Evolutionary conservation across 2,329 filamentous ascomycete species (phyloP).

Genomic region (Graphilbum fragrans): DNA sequence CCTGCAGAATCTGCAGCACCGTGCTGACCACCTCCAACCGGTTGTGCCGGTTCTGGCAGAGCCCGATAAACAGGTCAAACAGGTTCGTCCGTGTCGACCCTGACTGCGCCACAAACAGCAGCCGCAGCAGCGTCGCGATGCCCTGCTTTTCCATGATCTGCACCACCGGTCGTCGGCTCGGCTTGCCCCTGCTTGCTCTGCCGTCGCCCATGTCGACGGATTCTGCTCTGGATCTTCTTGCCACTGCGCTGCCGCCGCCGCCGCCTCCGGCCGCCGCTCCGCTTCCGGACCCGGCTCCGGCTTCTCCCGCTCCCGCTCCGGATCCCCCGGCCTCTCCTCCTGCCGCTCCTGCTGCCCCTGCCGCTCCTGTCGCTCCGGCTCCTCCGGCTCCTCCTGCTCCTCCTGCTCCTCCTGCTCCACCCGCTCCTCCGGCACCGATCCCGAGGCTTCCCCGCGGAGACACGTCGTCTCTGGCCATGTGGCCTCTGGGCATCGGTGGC

Average conservation of each 20-base stretch:
- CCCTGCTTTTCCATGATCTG: conserved; percentile 97
- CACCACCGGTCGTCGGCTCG: conserved; percentile 67
- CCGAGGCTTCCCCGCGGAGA: not conserved
- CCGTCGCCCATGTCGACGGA: not conserved
- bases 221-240: not conserved
- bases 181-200: conserved; percentile 30
- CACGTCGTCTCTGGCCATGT: conserved; percentile 15
- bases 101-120: conserved; percentile 95
- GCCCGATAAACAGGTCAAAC: conserved; percentile 77
- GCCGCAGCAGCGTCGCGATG: conserved; percentile 86
- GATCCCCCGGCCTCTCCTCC: conserved; percentile 13
- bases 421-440: not conserved
- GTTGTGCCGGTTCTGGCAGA: conserved; percentile 95
- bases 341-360: not conserved
- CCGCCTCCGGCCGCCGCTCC: not conserved
- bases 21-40: conserved; percentile 88
- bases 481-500: conserved; percentile 14
- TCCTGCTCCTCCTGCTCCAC: not conserved
- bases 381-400: not conserved
- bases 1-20: conserved; percentile 84
- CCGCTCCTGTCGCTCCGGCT: not conserved
- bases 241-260: not conserved
- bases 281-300: not conserved
- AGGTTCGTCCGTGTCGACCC: conserved; percentile 74
- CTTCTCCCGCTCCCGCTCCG: conserved; percentile 6